Evolutionary conservation across 1,284 basidiomycete species (phyloP), one percentile per base, ranked within the genome.

Genomic region (Cryptococcus amylolentus): DNA sequence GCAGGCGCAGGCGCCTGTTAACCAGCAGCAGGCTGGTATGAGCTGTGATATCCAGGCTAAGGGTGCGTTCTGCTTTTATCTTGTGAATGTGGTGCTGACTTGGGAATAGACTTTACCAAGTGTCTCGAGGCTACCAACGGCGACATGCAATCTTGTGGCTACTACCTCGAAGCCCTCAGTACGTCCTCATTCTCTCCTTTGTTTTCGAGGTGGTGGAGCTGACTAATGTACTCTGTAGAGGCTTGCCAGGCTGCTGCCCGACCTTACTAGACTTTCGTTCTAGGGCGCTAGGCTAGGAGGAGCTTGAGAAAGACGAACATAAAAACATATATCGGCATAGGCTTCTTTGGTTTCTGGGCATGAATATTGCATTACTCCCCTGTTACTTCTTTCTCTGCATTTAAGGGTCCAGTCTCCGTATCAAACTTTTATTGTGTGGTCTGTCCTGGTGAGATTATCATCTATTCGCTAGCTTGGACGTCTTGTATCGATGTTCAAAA

Each of bases 21-120:
- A 52, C n/a, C 41, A 51, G 14, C 56, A 57, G 48, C 55, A 56
- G 28, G 49, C 26, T 10, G 61, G 63, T 46, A 78, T 73, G 16
- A 72, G 72, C 60, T 83, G 82, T 70, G 79, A 81, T 56, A 74
- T 78, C 60, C 80, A 81, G 71, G 80, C 80, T 54, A 82, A 82
- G 74, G 81, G 79, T 80, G 63, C 58, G 78, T 75, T 2, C 7
- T 44, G 8, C 5, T 20, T 5, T 54, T 27, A 6, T 16, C 16
- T 42, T 20, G n/a, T 42, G 16, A n/a, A 14, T n/a, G 41, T 42
- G 18, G 27, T 16, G 52, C 55, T 61, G 55, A 63, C 42, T 8
- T 49, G 4, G 20, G 26, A 28, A n/a, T 56, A 73, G 80, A 81
- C 71, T 81, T 81, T 66, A 80, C 80, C 38, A 77, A 78, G 63